phyloP scores from a whole-genome alignment of 202 grass and related monocot species.

The Brachypodium distachyon region DNA sequence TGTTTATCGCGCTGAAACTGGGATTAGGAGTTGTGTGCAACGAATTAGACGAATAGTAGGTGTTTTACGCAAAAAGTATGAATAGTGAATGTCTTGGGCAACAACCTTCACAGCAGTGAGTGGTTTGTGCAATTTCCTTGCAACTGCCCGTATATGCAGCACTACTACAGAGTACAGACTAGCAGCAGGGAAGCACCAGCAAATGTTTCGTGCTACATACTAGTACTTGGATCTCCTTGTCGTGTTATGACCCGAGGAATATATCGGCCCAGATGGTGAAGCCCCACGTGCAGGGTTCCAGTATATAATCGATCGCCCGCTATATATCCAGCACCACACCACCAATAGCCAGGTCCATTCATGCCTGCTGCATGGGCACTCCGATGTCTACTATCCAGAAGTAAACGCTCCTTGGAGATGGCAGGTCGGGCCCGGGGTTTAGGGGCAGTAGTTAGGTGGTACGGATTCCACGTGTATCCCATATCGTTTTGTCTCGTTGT shows the following conservation, averaged over 20 bases:
- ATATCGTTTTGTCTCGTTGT: constrained; percentile 39
- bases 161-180: too few relatives aligned
- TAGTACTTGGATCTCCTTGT: constrained; percentile 17
- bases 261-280: constrained; percentile 5
- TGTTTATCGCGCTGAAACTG: too few relatives aligned
- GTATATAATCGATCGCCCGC: too few relatives aligned
- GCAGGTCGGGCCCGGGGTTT: not conserved
- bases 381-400: not conserved
- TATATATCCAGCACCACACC: not conserved
- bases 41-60: too few relatives aligned
- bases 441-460: not conserved
- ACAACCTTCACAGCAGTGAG: too few relatives aligned
- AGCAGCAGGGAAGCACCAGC: not conserved
- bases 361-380: not conserved
- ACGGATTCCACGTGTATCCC: constrained; percentile 26
- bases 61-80: too few relatives aligned
- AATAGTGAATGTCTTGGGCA: too few relatives aligned
- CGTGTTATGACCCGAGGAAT: constrained; percentile 25
- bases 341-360: not conserved
- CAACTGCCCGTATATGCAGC: too few relatives aligned
- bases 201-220: constrained; percentile 3
- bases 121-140: too few relatives aligned
- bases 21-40: too few relatives aligned
- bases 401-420: not conserved
- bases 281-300: not conserved